Base-by-base conservation (phyloP, 148 eudicot genomes). In the Amaranthus palmeri region DNA sequence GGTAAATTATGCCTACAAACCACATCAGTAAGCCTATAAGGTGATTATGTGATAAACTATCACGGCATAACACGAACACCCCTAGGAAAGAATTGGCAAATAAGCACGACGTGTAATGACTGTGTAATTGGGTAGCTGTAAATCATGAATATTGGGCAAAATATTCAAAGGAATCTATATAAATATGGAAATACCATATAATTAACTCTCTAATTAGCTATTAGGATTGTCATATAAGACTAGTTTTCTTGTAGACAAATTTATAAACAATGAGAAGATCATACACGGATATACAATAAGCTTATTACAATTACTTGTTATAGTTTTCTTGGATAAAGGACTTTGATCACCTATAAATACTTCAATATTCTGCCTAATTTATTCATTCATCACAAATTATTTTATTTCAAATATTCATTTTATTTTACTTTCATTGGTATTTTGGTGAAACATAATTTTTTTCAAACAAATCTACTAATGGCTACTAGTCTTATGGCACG, bases 201-300 rank as follows among this genome's bases (percentile, higher is more conserved):
- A 76, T 71, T 71, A 50, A 25, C 36, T 25, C 36, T 64, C 17
- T 52, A 71, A 65, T 59, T 69, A 58, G 63, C 54, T n/a, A 44
- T 40, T 60, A 68, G 7, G 60, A 4, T 69, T 65, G 46, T 59
- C 44, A 46, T 57, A 10, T 58, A n/a, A 51, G 56, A 58, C 65
- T 77, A 59, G 72, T 71, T 77, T 72, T 72, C 80, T 77, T 77
- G 72, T 42, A 41, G 61, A 71, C 67, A 71, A 65, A 61, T 48
- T 47, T 65, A 71, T 41, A 46, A 71, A 42, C 65, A 40, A 5
- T 57, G 2, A 65, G 13, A 56, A 72, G 18, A 65, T 67, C 53
- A 69, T 48, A 71, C 44, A 25, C 51, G 58, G 17, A 65, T 65
- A 66, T 71, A 52, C 51, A 66, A 72, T 61, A 58, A 58, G 45